Evolutionary conservation across 208 protist genomes (phyloP), one percentile per base, ranked within the genome.

Genomic region (Zelonia costaricensis): DNA sequence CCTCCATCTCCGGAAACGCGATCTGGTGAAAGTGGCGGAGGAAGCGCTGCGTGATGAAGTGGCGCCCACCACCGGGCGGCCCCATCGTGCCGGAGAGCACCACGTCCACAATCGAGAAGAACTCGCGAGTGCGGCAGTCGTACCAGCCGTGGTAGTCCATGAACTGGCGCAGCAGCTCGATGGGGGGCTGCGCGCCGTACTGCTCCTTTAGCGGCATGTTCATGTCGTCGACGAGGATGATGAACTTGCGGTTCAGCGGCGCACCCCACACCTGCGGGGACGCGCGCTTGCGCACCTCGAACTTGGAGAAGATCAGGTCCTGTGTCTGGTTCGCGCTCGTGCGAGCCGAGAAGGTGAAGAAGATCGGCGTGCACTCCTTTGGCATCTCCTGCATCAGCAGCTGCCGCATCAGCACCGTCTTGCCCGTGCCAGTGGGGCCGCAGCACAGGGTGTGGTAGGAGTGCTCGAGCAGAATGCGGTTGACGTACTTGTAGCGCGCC

Each of bases 21-120:
- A 99, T 90, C n/a, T 98, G 76, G 79, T 99, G 99, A 79, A 99
- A 99, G 76, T 99, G 98, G 42, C 98, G 89, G 40, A 98, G 81
- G 68, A 99, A 97, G 15, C 98, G 86, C 52, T 97, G 90, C 31
- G 94, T 99, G 13, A 99, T 88, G 27, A 90, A 78, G 71, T 98
- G 96, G 46, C 98, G 82, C 23, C 98, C 97, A 55, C 98, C 98
- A 33, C 98, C 98, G 5, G 96, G 97, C 20, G 97, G 98, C 6
- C 97, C 98, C 95, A 99, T 99, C 9, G 98, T 97, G 15, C 84
- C 91, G 13, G 97, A 74, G 39, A 98, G 89, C 20, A 92, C 80
- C 22, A 98, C 80, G 63, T 99, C 97, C 13, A 98, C 86, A 65
- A 99, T 94, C 47, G 98, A 77, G 70, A 95, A 97, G 83, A 97